phyloP scores from a whole-genome alignment of 2,329 filamentous ascomycete genomes.

The Colletotrichum simmondsii region DNA sequence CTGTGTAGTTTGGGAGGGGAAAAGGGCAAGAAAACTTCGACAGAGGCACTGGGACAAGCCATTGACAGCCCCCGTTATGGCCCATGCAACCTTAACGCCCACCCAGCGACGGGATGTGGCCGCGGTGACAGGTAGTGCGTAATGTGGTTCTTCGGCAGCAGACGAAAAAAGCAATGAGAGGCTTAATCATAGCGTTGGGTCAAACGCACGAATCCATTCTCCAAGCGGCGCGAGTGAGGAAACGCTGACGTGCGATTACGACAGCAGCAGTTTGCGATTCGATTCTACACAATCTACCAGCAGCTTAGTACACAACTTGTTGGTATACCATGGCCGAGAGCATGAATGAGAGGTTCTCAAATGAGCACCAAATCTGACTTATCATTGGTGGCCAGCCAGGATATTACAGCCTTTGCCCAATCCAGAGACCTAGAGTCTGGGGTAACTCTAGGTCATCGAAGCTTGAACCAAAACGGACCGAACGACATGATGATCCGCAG shows the following conservation, averaged over 20 bases:
- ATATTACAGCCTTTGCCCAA: not conserved
- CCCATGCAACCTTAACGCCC: slow-evolving; percentile 27
- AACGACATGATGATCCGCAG: not conserved
- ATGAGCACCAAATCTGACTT: not conserved
- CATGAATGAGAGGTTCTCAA: not conserved
- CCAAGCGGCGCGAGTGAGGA: not conserved
- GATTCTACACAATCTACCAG: not conserved
- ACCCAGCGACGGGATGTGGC: slow-evolving; percentile 14
- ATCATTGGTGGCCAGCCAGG: not conserved
- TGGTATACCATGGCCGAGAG: not conserved
- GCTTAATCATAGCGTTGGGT: not conserved
- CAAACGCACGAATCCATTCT: not conserved
- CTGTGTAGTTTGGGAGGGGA: no score
- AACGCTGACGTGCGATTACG: not conserved
- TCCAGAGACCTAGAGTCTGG: not conserved
- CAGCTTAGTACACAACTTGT: not conserved
- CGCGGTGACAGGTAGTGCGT: slow-evolving; percentile 11
- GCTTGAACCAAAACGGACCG: not conserved
- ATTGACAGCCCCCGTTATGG: not conserved
- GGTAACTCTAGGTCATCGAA: not conserved
- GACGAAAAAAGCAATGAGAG: slow-evolving; percentile 24
- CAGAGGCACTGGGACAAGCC: not conserved
- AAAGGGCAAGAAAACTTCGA: not conserved
- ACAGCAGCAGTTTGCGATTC: not conserved
- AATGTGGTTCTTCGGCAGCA: not conserved